Evolutionary conservation across 2,329 filamentous ascomycete genomes (phyloP).

Genomic region (Neonectria ditissima): DNA sequence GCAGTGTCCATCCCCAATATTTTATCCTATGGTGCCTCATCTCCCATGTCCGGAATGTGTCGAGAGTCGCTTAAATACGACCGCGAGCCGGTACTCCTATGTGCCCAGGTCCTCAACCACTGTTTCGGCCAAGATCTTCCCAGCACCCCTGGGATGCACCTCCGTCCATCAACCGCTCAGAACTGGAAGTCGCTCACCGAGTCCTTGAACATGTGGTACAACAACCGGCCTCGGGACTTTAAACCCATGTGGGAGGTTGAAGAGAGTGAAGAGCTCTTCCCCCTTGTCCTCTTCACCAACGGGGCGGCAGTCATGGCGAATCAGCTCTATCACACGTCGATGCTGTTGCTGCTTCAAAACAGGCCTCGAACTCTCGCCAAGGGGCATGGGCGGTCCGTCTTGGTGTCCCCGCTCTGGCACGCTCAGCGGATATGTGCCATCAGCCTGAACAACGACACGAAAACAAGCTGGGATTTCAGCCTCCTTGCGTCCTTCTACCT

Average conservation of each 20-base stretch:
- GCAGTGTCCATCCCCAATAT: conserved; percentile 43
- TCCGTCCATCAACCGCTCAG: conserved; percentile 37
- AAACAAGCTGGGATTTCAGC: conserved; percentile 60
- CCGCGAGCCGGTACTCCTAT: conserved; percentile 48
- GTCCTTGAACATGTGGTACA: conserved; percentile 49
- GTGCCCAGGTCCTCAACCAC: conserved; percentile 51
- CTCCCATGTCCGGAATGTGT: conserved; percentile 32
- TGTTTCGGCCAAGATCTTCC: conserved; percentile 37
- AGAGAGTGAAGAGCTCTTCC: conserved; percentile 48
- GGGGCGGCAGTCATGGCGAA: conserved; percentile 61
- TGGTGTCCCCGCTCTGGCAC: conserved; percentile 61
- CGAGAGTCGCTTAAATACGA: conserved; percentile 39
- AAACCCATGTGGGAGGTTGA: conserved; percentile 51
- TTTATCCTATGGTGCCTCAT: conserved; percentile 33
- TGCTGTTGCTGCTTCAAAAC: conserved; percentile 63
- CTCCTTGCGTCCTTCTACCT: conserved; percentile 60
- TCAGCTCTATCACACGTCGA: conserved; percentile 68
- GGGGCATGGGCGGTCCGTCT: conserved; percentile 45
- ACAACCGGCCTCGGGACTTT: conserved; percentile 47
- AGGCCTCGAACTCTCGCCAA: conserved; percentile 58
- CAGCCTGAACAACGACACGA: conserved; percentile 58
- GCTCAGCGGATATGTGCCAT: conserved; percentile 62
- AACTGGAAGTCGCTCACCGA: conserved; percentile 49
- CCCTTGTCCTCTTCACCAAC: conserved; percentile 53
- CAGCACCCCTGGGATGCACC: conserved; percentile 22